A percentile compares a stretch with the other conserved stretches of the same genome.
Evolutionary conservation across 345 rosid genomes (phyloP).

Genomic region (Salix dunnii): DNA sequence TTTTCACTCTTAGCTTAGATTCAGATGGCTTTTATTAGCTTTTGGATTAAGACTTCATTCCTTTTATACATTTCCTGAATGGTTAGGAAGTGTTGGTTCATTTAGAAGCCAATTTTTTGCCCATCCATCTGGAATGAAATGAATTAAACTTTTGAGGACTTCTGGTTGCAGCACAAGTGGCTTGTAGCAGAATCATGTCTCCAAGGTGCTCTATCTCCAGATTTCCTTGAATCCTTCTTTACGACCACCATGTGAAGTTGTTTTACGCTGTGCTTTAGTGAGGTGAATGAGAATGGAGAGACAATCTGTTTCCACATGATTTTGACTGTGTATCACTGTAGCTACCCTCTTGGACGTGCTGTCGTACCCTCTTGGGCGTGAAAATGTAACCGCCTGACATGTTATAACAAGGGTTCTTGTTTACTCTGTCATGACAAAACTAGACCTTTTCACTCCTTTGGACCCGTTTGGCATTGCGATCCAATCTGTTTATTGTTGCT

Average conservation of each 20-base stretch:
- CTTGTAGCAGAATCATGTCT: neutral
- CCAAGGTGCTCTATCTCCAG: neutral
- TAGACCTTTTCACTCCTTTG: neutral
- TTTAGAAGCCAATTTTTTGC: neutral
- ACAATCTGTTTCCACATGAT: neutral
- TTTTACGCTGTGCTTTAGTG: neutral
- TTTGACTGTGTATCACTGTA: no score
- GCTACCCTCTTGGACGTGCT: no score
- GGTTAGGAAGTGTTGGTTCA: neutral
- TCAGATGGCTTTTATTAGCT: neutral
- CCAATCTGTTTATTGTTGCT: no score
- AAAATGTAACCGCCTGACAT: neutral
- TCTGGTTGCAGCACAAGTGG: neutral
- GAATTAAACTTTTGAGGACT: neutral
- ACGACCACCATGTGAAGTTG: neutral
- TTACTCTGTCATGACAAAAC: neutral
- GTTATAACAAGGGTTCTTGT: neutral
- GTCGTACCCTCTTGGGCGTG: neutral
- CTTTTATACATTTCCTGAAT: neutral
- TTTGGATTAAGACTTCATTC: neutral
- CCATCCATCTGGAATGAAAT: neutral
- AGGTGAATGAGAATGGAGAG: no score
- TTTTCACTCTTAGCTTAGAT: neutral
- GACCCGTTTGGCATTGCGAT: no score
- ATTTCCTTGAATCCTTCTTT: neutral